These are phyloP conservation scores for Naganishia liquefaciens DNA, from an alignment of 1,284 basidiomycete species.

Conservation along the genomic window DNA sequence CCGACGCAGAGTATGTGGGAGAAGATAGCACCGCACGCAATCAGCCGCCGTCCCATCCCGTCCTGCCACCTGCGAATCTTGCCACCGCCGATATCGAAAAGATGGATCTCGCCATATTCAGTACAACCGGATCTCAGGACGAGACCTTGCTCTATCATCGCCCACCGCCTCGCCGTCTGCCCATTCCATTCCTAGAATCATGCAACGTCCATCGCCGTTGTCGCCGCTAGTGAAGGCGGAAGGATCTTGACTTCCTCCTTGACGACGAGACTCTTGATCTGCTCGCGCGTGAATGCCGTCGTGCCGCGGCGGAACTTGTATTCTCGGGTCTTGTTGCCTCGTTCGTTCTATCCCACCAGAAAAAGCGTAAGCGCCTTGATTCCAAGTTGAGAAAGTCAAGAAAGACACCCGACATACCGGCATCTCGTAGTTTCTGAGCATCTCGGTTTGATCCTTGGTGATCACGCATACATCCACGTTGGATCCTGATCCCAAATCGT, in stretches of 20 bases:
- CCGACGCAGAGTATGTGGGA: too few relatives aligned
- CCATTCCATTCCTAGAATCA: background rate
- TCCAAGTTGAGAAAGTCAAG: background rate
- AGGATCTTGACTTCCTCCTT: slow-evolving; percentile 64
- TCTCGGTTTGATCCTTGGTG: slow-evolving; percentile 76
- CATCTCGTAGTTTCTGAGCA: slow-evolving; percentile 84
- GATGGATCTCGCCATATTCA: background rate
- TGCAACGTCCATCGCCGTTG: slow-evolving; percentile 30
- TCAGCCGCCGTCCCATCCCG: too few relatives aligned
- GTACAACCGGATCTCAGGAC: slow-evolving; percentile 1
- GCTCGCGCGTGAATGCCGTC: slow-evolving; percentile 82
- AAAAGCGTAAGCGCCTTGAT: slow-evolving; percentile 2
- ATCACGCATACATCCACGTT: slow-evolving; percentile 98
- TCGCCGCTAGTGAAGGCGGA: slow-evolving; percentile 27
- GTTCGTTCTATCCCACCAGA: slow-evolving; percentile 65
- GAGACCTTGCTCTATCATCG: background rate
- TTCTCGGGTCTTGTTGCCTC: slow-evolving; percentile 71
- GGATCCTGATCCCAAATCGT: slow-evolving; percentile 95
- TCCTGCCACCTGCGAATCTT: background rate
- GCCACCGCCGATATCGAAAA: background rate
- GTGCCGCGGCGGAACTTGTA: slow-evolving; percentile 85
- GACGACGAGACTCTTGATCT: slow-evolving; percentile 69
- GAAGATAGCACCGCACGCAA: too few relatives aligned
- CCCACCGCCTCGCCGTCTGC: background rate
- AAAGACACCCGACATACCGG: slow-evolving; percentile 57